phyloP scores from a whole-genome alignment of 2,329 filamentous ascomycete species.

The Arthrocladium fulminans region DNA sequence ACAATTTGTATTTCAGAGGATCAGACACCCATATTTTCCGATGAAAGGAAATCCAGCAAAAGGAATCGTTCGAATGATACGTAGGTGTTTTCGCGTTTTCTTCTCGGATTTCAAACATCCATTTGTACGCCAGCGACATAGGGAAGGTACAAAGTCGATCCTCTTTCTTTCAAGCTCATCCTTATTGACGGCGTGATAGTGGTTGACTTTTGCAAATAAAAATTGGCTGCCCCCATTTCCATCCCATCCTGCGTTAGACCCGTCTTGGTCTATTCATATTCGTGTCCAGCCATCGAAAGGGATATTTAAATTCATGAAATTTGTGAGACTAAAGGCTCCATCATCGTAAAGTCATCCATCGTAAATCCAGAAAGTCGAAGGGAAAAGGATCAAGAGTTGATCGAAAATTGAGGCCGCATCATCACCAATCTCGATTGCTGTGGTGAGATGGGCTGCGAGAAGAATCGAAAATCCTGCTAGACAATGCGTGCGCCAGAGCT shows the following conservation, averaged over 20 bases:
- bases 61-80: no score
- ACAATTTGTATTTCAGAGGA: no score
- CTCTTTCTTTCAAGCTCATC: not conserved
- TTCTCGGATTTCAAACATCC: not conserved
- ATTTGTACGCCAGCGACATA: not conserved
- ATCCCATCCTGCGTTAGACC: no score
- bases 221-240: no score
- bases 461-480: not conserved
- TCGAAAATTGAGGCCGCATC: not conserved
- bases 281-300: not conserved
- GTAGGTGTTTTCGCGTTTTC: no score
- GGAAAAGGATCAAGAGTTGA: not conserved
- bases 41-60: no score
- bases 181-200: not conserved
- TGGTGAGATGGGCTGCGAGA: not conserved
- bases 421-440: not conserved
- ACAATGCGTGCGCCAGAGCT: no score
- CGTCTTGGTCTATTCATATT: not conserved
- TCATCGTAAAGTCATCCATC: constrained; percentile 4
- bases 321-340: no score
- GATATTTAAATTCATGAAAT: not conserved
- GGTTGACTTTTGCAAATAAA: no score
- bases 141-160: not conserved
- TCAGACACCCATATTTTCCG: no score
- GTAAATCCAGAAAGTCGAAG: not conserved